Conservation (phyloP, 805 yeast genomes). For the Saccharomycopsis capsularis region DNA sequence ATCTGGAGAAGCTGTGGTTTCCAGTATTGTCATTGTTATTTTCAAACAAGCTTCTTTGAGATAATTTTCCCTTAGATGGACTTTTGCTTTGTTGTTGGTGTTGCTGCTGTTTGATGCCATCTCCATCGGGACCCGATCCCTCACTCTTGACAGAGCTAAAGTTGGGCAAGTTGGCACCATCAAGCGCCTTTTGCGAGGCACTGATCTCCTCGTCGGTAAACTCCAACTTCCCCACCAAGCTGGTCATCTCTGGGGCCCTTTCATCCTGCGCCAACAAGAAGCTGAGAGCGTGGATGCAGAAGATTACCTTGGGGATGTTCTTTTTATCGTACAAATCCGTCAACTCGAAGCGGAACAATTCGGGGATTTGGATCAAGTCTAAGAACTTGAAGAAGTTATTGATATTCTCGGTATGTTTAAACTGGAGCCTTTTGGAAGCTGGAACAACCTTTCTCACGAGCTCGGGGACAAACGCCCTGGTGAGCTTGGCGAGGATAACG, state of each 20-base stretch:
- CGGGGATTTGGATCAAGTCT: constrained; percentile 70
- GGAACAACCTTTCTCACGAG: constrained; percentile 48
- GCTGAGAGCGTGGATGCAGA: constrained; percentile 84
- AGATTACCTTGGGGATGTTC: constrained; percentile 88
- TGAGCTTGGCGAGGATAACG: constrained; percentile 71
- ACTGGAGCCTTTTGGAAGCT: constrained; percentile 60
- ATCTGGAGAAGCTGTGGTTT: not conserved
- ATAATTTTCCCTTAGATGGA: not conserved
- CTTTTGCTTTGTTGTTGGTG: constrained; percentile 13
- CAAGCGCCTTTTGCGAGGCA: constrained; percentile 55
- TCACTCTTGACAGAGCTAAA: constrained; percentile 44
- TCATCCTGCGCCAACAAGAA: constrained; percentile 58
- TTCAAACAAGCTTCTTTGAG: not conserved
- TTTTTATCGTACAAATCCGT: constrained; percentile 90
- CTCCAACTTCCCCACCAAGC: constrained; percentile 52
- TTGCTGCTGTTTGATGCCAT: not conserved
- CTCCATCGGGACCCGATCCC: not conserved
- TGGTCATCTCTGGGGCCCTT: constrained; percentile 52
- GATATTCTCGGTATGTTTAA: constrained; percentile 89
- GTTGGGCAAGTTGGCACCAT: constrained; percentile 70
- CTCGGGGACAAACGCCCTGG: constrained; percentile 64
- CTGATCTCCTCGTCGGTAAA: constrained; percentile 65
- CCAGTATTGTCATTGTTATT: not conserved
- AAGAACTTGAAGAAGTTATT: constrained; percentile 71
- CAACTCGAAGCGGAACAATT: constrained; percentile 80